Conservation (phyloP, 208 protist genomes). For the Crithidia sp. region DNA sequence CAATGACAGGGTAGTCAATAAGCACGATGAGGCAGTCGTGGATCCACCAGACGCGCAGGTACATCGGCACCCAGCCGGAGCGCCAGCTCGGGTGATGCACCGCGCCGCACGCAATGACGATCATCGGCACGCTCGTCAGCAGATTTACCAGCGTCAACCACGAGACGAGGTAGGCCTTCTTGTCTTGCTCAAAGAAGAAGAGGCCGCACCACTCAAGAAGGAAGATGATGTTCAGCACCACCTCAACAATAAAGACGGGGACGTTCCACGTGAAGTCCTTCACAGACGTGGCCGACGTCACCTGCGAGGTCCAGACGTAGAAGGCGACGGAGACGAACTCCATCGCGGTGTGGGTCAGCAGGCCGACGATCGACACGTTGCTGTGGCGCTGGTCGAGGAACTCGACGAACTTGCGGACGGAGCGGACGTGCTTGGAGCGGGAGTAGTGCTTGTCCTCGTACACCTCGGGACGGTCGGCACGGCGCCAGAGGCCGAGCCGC, state of each 20-base stretch:
- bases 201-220: constrained; percentile 68
- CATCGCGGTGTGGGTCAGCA: constrained; percentile 63
- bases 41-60: constrained; percentile 84
- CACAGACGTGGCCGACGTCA: constrained; percentile 28
- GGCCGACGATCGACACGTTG: constrained; percentile 59
- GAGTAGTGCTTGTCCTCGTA: constrained; percentile 53
- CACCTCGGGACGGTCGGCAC: constrained; percentile 20
- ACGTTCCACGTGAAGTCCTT: constrained; percentile 59
- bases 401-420: constrained; percentile 66
- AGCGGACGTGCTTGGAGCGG: constrained; percentile 39
- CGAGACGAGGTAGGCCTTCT: constrained; percentile 63
- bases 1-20: constrained; percentile 73
- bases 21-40: constrained; percentile 64
- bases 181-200: constrained; percentile 74
- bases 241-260: constrained; percentile 60
- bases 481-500: constrained; percentile 21
- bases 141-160: constrained; percentile 71
- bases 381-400: constrained; percentile 71
- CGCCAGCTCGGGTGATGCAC: constrained; percentile 50
- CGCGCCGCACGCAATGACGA: constrained; percentile 65
- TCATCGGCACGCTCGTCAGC: constrained; percentile 84
- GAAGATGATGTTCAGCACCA: constrained; percentile 80
- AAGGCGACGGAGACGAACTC: constrained; percentile 63
- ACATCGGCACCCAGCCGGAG: constrained; percentile 81
- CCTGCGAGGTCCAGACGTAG: constrained; percentile 77